Evolutionary conservation across 2,329 filamentous ascomycete species (phyloP).

Genomic region (Cladophialophora carrionii): DNA sequence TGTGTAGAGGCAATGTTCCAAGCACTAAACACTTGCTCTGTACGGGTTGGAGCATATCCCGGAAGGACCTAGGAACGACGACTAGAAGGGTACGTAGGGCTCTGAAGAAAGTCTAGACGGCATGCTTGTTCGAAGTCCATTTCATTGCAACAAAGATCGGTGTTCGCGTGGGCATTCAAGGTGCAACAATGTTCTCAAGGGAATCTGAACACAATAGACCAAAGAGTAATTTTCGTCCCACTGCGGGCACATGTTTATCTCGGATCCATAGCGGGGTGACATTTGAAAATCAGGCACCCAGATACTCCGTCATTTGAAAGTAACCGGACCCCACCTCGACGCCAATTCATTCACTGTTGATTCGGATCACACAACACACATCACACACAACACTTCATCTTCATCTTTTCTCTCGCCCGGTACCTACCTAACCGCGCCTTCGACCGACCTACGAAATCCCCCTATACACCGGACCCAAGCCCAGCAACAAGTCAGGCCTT

Average conservation of each 20-base stretch:
- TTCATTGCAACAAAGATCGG: background rate
- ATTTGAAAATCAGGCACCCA: background rate
- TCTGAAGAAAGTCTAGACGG: background rate
- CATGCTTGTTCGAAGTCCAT: background rate
- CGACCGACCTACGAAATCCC: background rate
- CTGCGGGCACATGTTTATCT: background rate
- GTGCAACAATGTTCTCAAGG: background rate
- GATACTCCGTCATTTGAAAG: slow-evolving; percentile 16
- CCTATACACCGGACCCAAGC: background rate
- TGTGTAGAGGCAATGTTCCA: background rate
- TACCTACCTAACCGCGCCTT: background rate
- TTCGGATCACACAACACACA: background rate
- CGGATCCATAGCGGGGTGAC: background rate
- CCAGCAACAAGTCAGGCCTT: background rate
- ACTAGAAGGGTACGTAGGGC: background rate
- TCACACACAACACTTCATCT: background rate
- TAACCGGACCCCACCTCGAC: background rate
- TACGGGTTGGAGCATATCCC: background rate
- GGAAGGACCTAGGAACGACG: background rate
- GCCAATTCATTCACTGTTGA: background rate
- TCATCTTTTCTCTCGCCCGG: background rate
- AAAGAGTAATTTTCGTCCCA: background rate
- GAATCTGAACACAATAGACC: background rate
- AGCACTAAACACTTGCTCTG: background rate
- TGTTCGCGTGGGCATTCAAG: background rate